Evolutionary conservation across 768 basidiomycete species (phyloP).

Genomic region (Lactarius hatsudake): DNA sequence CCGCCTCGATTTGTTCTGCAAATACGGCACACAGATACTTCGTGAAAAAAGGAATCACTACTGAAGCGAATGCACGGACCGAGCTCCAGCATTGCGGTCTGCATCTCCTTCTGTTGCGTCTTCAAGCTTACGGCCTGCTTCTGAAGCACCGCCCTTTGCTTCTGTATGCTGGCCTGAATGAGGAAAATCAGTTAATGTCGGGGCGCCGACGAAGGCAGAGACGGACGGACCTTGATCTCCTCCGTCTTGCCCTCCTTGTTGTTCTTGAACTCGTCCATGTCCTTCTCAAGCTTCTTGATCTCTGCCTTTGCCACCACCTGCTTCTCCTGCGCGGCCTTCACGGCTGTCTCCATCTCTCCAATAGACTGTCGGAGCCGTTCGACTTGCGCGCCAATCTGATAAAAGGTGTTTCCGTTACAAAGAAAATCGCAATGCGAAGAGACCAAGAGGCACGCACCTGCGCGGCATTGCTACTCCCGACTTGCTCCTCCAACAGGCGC

Average conservation of each 20-base stretch:
- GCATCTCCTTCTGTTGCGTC: conserved; percentile 83
- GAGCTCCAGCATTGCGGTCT: conserved; percentile 84
- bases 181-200: not conserved
- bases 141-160: conserved; percentile 76
- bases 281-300: conserved; percentile 84
- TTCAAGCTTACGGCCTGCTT: conserved; percentile 83
- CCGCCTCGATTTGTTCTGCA: conserved; percentile 77
- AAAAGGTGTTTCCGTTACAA: not conserved
- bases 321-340: conserved; percentile 69
- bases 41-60: not conserved
- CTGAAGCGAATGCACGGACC: conserved; percentile 46
- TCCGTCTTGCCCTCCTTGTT: conserved; percentile 97
- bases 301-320: conserved; percentile 76
- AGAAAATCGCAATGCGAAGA: not conserved
- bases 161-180: conserved; percentile 68
- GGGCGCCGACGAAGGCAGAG: not conserved
- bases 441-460: conserved; percentile 50
- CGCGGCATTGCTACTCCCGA: conserved; percentile 85
- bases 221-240: conserved; percentile 71
- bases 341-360: conserved; percentile 50
- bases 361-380: conserved; percentile 67
- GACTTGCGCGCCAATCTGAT: conserved; percentile 77
- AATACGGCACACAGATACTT: not conserved
- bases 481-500: conserved; percentile 74
- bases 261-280: conserved; percentile 98